A percentile compares a stretch with the other conserved stretches of the same genome.
phyloP scores from a whole-genome alignment of 2,329 filamentous ascomycete genomes.

The Talaromyces funiculosus region DNA sequence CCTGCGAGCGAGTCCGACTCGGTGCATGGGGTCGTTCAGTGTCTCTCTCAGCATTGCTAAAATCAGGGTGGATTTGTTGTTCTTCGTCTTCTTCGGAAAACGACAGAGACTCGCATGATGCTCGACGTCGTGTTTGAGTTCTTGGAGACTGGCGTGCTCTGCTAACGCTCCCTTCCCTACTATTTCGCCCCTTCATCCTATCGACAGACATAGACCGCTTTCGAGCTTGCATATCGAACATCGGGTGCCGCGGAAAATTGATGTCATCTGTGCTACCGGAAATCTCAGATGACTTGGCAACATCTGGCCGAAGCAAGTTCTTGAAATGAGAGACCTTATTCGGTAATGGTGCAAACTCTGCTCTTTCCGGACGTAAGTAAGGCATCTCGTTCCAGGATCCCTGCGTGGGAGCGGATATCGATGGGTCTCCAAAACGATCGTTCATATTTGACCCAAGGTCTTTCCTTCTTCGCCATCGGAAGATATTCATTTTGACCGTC shows the following conservation, averaged over 20 bases:
- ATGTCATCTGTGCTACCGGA: not conserved
- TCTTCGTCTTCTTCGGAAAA: constrained; percentile 9
- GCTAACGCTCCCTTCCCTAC: not conserved
- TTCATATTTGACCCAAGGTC: constrained; percentile 33
- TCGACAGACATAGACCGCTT: constrained; percentile 9
- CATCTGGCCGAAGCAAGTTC: constrained; percentile 6
- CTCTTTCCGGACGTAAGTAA: constrained; percentile 14
- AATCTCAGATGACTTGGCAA: not conserved
- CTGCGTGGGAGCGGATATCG: constrained; percentile 36
- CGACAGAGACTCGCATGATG: constrained; percentile 6
- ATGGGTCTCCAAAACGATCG: constrained; percentile 36
- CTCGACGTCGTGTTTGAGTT: not conserved
- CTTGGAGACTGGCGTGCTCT: not conserved
- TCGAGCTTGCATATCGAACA: constrained; percentile 11
- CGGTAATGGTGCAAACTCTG: not conserved
- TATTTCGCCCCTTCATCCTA: not conserved
- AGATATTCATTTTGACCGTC: constrained; percentile 19
- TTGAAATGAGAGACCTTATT: constrained; percentile 15
- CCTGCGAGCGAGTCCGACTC: constrained; percentile 4
- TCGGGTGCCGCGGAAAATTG: constrained; percentile 12
- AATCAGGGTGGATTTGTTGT: not conserved
- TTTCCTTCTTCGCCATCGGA: constrained; percentile 30
- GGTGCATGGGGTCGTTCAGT: not conserved
- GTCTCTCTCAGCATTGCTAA: not conserved
- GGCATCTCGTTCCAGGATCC: constrained; percentile 38